Evolutionary conservation across 306 rosid species (phyloP).

Genomic region (Delonix regia): DNA sequence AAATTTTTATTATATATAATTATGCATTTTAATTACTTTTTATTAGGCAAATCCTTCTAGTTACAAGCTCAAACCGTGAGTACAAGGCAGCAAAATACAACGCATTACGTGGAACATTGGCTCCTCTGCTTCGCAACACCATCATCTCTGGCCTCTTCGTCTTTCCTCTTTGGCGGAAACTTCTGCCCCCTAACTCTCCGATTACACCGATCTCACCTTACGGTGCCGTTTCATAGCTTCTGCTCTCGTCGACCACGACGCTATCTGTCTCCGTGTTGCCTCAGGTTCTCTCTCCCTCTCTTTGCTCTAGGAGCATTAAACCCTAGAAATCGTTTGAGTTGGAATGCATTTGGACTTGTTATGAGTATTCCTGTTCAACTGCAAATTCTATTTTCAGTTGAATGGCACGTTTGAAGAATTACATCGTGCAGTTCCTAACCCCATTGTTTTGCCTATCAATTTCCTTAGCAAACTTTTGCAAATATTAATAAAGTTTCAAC

Average conservation of each 20-base stretch:
- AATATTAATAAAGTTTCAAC: neutral
- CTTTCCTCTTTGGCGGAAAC: neutral
- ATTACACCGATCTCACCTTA: neutral
- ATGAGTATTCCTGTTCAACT: neutral
- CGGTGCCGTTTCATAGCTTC: neutral
- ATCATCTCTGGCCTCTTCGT: neutral
- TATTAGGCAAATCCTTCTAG: no score
- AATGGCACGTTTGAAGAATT: neutral
- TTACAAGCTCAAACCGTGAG: no score
- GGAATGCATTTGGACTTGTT: neutral
- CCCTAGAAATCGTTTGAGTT: neutral
- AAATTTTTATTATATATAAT: no score
- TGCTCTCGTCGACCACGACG: neutral
- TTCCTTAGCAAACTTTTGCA: conserved; percentile 14
- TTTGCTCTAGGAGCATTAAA: neutral
- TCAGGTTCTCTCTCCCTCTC: neutral
- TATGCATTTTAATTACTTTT: no score
- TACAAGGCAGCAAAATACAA: no score
- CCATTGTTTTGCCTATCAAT: neutral
- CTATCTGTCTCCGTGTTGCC: neutral
- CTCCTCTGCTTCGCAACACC: no score
- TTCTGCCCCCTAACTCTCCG: neutral
- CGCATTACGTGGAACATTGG: no score
- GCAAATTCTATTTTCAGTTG: neutral
- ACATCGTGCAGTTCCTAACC: neutral